Base-by-base conservation (phyloP, 2,329 filamentous ascomycete species). In the Lachnellula hyalina region DNA sequence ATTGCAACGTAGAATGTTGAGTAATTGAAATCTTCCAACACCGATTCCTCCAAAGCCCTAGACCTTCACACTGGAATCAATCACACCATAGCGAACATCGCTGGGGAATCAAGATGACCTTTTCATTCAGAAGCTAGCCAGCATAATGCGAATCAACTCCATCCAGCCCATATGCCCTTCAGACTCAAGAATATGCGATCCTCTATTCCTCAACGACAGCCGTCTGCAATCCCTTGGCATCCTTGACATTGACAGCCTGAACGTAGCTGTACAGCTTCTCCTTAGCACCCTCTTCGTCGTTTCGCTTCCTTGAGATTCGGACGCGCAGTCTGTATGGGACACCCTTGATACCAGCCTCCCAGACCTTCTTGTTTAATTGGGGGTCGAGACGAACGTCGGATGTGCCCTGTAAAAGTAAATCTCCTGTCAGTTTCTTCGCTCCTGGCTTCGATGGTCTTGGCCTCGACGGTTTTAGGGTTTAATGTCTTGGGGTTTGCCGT, bases 321-420 rank as follows among this genome's bases (percentile, higher is more conserved):
- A 99, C 86, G 73, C 94, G 93, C 71, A 99, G 84, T 78, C 95
- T 88, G 89, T 87, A 97, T 68, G 93, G 90, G 68, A 96, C 92
- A 73, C 94, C 95, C 89, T 97, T 99, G 83, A 99, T 86, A 77
- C 94, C 94, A 74, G 87, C 83, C 81, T 99, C 94, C 94, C 94
- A 99, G 76, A 99, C 93, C 86, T 99, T 97, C 90, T 99, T 99
- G 89, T 99, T 99, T 73, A 99, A 82, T 81, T 94, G 89, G 73
- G 94, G 94, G 85, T 99, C 94, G 74, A 99, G 80, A 71, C 94
- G 94, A 80, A 99, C 94, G 75, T 99, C 94, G 72, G 83, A 79
- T 79, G 94, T 99, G 75, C 93, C 93, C 94, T 99, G 69, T 57
- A 51, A 32, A 59, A 54, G 57, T 58, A 45, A 60, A 63, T 68